phyloP scores from a whole-genome alignment of 768 basidiomycete genomes.

The Gautieria morchelliformis region DNA sequence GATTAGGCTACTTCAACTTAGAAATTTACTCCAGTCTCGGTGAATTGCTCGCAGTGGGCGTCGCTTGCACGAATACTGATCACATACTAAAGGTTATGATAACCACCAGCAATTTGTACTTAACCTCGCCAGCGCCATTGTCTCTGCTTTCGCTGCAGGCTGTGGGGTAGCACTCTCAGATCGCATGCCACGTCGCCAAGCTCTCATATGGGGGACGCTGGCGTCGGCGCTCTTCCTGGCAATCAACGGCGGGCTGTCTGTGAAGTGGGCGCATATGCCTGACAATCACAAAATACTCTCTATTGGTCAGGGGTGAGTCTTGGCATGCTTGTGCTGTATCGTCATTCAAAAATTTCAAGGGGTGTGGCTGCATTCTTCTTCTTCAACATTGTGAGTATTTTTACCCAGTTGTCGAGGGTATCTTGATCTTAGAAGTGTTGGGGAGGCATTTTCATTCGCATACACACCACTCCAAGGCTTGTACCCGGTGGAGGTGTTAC shows the following conservation, averaged over 20 bases:
- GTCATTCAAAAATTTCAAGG: neutral
- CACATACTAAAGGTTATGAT: constrained; percentile 9
- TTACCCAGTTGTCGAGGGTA: neutral
- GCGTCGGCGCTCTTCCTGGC: constrained; percentile 17
- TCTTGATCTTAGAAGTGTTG: neutral
- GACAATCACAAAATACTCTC: constrained; percentile 9
- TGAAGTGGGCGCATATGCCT: constrained; percentile 11
- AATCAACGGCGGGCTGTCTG: constrained; percentile 16
- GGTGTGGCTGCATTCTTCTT: constrained; percentile 30
- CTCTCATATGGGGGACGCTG: constrained; percentile 24
- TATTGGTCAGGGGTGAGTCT: constrained; percentile 18
- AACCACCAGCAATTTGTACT: constrained; percentile 22
- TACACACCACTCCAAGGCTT: constrained; percentile 53
- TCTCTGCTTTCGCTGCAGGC: constrained; percentile 22
- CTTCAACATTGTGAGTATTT: constrained; percentile 32
- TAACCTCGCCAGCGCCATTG: constrained; percentile 25
- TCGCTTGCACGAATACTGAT: neutral
- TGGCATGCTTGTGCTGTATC: neutral
- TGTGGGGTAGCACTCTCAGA: constrained; percentile 23
- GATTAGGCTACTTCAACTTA: constrained; percentile 34
- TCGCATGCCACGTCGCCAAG: constrained; percentile 21
- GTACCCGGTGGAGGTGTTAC: constrained; percentile 46
- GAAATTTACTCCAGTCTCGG: constrained; percentile 19
- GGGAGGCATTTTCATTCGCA: constrained; percentile 34
- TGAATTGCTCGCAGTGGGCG: neutral